Conservation (phyloP, 106 monocot species). For the Xerophyta viscosa region DNA sequence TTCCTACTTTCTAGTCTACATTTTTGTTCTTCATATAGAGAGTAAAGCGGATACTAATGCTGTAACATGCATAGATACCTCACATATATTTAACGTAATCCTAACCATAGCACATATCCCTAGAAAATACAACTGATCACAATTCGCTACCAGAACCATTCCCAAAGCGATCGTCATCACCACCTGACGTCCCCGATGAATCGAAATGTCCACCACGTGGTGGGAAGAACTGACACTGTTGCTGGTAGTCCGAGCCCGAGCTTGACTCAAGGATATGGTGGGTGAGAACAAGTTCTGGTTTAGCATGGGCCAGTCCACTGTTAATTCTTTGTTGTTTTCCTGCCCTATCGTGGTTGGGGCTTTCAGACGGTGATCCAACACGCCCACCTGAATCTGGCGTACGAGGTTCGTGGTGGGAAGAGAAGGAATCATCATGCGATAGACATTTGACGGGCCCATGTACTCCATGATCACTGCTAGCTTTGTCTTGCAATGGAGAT, state of each 20-base stretch:
- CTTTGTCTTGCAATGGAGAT: slow-evolving; percentile 28
- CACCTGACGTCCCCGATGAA: slow-evolving; percentile 22
- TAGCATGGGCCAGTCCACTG: not conserved
- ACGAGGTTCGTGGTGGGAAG: slow-evolving; percentile 36
- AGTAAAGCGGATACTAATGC: too few relatives aligned
- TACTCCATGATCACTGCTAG: slow-evolving; percentile 4
- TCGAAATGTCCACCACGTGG: slow-evolving; percentile 14
- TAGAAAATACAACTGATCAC: too few relatives aligned
- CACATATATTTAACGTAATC: too few relatives aligned
- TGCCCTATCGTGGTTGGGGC: slow-evolving; percentile 36
- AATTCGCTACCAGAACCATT: slow-evolving; percentile 13
- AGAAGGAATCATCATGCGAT: slow-evolving; percentile 23
- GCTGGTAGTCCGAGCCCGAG: slow-evolving; percentile 42
- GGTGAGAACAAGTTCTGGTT: slow-evolving; percentile 30
- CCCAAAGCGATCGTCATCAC: slow-evolving; percentile 22
- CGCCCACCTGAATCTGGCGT: slow-evolving; percentile 51
- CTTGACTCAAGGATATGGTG: slow-evolving; percentile 74
- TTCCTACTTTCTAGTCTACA: too few relatives aligned
- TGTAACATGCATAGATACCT: too few relatives aligned
- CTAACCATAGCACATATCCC: too few relatives aligned
- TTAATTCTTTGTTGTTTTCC: slow-evolving; percentile 21
- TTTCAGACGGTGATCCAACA: slow-evolving; percentile 20
- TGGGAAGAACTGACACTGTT: slow-evolving; percentile 22
- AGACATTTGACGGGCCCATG: slow-evolving; percentile 17
- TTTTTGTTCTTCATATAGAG: too few relatives aligned